Evolutionary conservation across 495 filamentous ascomycete genomes (phyloP), one percentile per base, ranked within the genome.

Genomic region (Penicillium samsonianum): DNA sequence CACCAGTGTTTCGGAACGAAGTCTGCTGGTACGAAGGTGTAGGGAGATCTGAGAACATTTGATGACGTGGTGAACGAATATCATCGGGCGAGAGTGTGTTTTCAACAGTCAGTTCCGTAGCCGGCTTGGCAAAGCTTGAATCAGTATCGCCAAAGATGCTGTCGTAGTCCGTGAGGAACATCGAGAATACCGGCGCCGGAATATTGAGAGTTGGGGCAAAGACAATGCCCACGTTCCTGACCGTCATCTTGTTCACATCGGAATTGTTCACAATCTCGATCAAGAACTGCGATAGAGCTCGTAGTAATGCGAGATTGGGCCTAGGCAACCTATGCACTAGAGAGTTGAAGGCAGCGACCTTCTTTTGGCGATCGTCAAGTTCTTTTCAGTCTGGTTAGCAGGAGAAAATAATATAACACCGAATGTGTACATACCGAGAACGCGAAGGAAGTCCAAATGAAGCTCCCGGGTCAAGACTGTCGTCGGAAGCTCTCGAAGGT

Each of bases 121-220:
- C 5, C 11, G 75, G 44, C 4, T 53, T 26, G 20, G 41, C 52
- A 8, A 59, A 62, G 12, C 50, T 46, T 1, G 16, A 31, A 23
- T 55, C 57, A 5, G 70, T 54, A 51, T 87, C 81, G 31, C 87
- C 89, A 70, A 97, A 98, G 44, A 98, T 93, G 38, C 80, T 80
- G 61, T 89, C 81, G 65, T 89, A 96, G 62, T 98, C 92, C 50
- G 93, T 92, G 33, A 98, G 81, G 72, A 98, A 94, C 73, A 92
- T 80, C 2, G 91, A 91, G 64, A 98, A 96, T 7, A 98, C 88
- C 16, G 95, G 92, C 1, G 91, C 91, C 0, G 95, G 92, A 40
- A 98, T 97, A 72, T 98, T 98, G 31, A 98, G 82, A 1, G 95
- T 98, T 2, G 94, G 94, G n/a, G 95, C 94, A 73, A 98, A 98